Evolutionary conservation across 129 eudicot species (phyloP), one percentile per base, ranked within the genome.

Genomic region (Scalesia atractyloides): DNA sequence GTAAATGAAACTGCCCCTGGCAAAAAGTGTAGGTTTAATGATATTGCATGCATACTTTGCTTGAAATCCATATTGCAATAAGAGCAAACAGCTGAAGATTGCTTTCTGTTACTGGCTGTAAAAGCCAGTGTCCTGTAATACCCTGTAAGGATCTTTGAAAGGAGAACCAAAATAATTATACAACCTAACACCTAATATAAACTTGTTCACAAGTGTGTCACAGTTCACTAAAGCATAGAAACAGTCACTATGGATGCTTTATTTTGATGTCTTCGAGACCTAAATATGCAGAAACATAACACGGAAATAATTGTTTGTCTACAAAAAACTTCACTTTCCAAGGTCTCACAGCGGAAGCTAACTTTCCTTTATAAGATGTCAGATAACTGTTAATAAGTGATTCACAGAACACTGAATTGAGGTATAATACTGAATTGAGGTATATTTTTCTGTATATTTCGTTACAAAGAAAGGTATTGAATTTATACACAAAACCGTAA

Each of bases 61-160:
- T 83, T 63, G 96, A 77, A 70, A 92, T 83, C 98, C 98, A 92
- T 69, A 92, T 68, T 17, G 95, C 81, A 72, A 83, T 73, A 78
- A 89, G 90, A 64, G 95, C 85, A 83, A 92, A 89, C 15, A 89
- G 88, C 84, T 92, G 95, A 66, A 92, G 84, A 64, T 85, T 89
- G 82, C 95, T 77, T 78, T 89, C 91, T 75, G 78, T 66, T 26
- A 89, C 33, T 4, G 98, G 96, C 48, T 80, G 84, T 52, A 89
- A 73, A 33, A 92, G 95, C 91, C 94, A 87, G 50, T 76, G 83
- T 79, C 68, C 75, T 9, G 53, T 46, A 58, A 10, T 81, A 67
- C 72, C 70, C 72, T 73, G 82, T 70, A 72, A 66, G 37, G 72
- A 66, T 72, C 87, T 83, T 83, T 53, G 48, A 54, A 58, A 64